Evolutionary conservation across 2,329 filamentous ascomycete genomes (phyloP).

Genomic region (Nannizzia gypsea): DNA sequence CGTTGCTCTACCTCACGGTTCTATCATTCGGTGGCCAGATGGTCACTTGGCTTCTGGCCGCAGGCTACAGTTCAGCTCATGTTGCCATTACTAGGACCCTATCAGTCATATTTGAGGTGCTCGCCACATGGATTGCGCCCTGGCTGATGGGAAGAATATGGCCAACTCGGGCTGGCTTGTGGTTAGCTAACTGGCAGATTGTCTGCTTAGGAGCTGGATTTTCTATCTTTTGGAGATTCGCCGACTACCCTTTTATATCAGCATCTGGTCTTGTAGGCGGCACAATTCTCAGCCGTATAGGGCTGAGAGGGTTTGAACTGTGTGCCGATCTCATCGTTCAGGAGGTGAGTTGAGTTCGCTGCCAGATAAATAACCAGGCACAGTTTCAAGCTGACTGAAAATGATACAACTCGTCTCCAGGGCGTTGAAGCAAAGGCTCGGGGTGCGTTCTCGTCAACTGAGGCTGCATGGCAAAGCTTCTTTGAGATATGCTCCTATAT

Average conservation of each 20-base stretch:
- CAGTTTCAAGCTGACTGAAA: no score
- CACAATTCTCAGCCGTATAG: constrained; percentile 46
- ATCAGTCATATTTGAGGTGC: constrained; percentile 42
- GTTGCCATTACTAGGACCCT: constrained; percentile 39
- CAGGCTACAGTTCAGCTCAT: constrained; percentile 37
- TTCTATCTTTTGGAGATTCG: constrained; percentile 30
- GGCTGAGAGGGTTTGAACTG: constrained; percentile 52
- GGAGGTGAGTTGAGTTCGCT: background rate
- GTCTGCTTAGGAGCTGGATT: constrained; percentile 40
- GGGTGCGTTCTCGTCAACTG: background rate
- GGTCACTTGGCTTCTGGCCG: constrained; percentile 43
- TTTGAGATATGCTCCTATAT: background rate
- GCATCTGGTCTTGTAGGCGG: constrained; percentile 30
- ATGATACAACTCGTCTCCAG: background rate
- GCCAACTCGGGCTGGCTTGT: constrained; percentile 53
- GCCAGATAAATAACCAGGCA: no score
- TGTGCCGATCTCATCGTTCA: constrained; percentile 43
- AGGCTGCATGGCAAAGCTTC: background rate
- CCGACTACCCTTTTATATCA: constrained; percentile 10
- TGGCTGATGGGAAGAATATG: constrained; percentile 42
- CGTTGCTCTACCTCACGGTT: constrained; percentile 44
- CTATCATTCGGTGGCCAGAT: constrained; percentile 45
- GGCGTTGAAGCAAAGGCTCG: background rate
- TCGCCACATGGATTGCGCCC: constrained; percentile 43
- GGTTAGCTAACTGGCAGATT: constrained; percentile 60